Conservation (phyloP, 208 protist species). For the Wallacemonas sp. region DNA sequence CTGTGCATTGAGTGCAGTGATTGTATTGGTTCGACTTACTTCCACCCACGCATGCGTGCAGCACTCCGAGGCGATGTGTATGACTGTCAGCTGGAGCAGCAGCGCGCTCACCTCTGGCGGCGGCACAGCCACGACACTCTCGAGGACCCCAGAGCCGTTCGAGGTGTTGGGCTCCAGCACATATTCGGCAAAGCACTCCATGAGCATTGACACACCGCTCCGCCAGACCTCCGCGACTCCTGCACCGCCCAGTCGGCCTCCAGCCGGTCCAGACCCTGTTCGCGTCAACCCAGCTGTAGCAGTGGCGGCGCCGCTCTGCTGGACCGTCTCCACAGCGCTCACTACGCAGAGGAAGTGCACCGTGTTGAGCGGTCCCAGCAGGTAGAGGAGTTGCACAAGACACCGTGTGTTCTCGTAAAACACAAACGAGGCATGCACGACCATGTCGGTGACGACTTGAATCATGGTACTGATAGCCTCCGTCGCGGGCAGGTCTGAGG, state of each 20-base stretch:
- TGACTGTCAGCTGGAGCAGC: slow-evolving; percentile 7
- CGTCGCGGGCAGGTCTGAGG: slow-evolving; percentile 4
- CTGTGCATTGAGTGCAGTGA: not conserved
- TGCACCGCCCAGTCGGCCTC: too few species aligned
- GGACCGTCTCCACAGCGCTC: slow-evolving; percentile 12
- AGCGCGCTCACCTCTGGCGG: slow-evolving; percentile 13
- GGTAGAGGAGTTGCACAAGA: slow-evolving; percentile 25
- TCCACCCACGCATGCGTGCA: slow-evolving; percentile 8
- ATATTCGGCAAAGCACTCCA: slow-evolving; percentile 30
- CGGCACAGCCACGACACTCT: not conserved
- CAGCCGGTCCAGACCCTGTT: too few species aligned
- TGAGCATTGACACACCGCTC: slow-evolving; percentile 21
- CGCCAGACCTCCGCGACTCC: slow-evolving; percentile 14
- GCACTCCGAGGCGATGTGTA: slow-evolving; percentile 14
- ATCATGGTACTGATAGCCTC: slow-evolving; percentile 18
- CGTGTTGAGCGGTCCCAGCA: slow-evolving; percentile 22
- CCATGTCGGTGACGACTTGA: slow-evolving; percentile 27
- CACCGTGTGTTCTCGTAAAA: slow-evolving; percentile 20
- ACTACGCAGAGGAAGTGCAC: slow-evolving; percentile 10
- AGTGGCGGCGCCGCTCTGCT: not conserved
- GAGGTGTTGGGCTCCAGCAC: slow-evolving; percentile 26
- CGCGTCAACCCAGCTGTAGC: too few species aligned
- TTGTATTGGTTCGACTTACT: not conserved
- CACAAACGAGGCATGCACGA: slow-evolving; percentile 21
- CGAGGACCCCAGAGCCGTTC: not conserved